Percentiles rank a stretch among this genome's conserved stretches.
phyloP scores from a whole-genome alignment of 2,329 filamentous ascomycete genomes.

The Calonectria crousiana region DNA sequence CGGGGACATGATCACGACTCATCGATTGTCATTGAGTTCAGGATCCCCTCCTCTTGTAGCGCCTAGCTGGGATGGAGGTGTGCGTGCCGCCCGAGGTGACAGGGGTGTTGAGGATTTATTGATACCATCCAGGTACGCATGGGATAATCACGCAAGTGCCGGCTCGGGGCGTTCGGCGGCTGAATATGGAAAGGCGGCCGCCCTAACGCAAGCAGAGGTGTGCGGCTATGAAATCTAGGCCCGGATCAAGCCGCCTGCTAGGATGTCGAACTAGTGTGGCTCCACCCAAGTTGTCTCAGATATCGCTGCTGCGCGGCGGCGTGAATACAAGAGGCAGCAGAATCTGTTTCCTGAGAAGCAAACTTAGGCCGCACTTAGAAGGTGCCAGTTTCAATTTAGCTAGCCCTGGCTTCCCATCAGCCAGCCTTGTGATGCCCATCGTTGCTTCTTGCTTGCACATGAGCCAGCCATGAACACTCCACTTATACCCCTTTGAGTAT shows the following conservation, averaged over 20 bases:
- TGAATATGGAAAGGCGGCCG: background rate
- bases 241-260: background rate
- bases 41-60: background rate
- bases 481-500: background rate
- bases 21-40: background rate
- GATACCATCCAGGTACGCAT: background rate
- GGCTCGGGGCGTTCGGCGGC: background rate
- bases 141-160: background rate
- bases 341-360: background rate
- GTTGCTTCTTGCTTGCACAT: background rate
- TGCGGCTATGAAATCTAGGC: background rate
- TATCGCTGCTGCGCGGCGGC: background rate
- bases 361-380: background rate
- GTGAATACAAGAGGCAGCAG: background rate
- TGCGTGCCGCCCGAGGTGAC: background rate
- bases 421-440: constrained; percentile 2
- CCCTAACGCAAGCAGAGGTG: background rate
- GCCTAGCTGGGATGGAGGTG: too few relatives aligned
- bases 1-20: background rate
- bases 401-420: background rate
- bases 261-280: background rate
- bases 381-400: background rate
- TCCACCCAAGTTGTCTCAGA: background rate
- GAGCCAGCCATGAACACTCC: background rate
- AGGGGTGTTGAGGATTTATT: background rate